Evolutionary conservation across 805 yeast species (phyloP), one percentile per base, ranked within the genome.

Genomic region (Candida pseudofarinosa): DNA sequence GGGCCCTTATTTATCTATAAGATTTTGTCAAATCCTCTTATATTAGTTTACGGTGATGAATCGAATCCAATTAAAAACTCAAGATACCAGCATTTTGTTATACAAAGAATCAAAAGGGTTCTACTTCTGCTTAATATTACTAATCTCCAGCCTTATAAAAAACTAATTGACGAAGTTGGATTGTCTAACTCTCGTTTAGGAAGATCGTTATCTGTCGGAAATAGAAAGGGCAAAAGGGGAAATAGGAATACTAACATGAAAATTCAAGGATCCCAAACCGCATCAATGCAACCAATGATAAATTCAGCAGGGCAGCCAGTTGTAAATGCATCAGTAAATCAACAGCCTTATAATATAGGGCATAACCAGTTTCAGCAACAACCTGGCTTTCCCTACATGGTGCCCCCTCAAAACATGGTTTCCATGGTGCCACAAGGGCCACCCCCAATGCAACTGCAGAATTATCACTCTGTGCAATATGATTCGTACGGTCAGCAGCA

Each of bases 111-210:
- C 15, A 77, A 88, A 47, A 67, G 74, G 37, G 77, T 82, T 4
- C 66, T 90, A 44, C 64, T 80, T 34, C 85, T 83, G 38, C 62
- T 77, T 53, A 79, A 78, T 44, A 72, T 83, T 32, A 53, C 69
- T 36, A 67, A 75, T 20, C 69, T 65, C 40, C 95, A 86, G 58
- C 86, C 85, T 30, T 87, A 88, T 63, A 86, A 87, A 57, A 80
- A 95, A 50, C 70, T 93, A 44, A 77, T 90, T 76, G 98, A 91
- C 52, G 98, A 91, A 62, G 91, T 89, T 48, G 97, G 97, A 3
- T 67, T 90, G 33, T 59, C 71, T 7, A 60, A 59, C 43, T 59
- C 59, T 37, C 53, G 71, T 38, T 48, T 67, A 35, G 59, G 59
- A 38, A 51, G 70, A 37, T 49, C 62, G 8, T 19, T 52, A 3